Evolutionary conservation across 768 basidiomycete genomes (phyloP).

Genomic region (Pholiota conissans): DNA sequence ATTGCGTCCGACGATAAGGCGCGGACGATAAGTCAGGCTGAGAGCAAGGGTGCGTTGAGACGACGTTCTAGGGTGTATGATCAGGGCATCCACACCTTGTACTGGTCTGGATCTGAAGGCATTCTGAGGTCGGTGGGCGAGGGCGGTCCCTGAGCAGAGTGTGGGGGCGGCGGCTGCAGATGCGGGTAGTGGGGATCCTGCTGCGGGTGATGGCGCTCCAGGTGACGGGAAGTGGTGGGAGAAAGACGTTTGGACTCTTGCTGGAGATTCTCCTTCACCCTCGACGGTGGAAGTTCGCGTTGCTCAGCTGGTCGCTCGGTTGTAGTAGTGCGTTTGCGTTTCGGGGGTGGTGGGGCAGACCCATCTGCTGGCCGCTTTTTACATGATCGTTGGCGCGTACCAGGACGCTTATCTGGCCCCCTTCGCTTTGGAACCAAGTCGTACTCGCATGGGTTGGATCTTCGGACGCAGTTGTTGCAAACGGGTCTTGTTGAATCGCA

Average conservation of each 20-base stretch:
- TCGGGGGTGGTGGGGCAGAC: constrained; percentile 47
- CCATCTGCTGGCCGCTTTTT: constrained; percentile 73
- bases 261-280: constrained; percentile 40
- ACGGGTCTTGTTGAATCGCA: constrained; percentile 82
- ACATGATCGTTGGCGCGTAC: constrained; percentile 80
- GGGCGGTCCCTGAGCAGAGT: constrained; percentile 13
- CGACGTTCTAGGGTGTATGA: not conserved
- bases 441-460: constrained; percentile 78
- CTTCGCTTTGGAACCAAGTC: constrained; percentile 79
- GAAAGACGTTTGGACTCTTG: constrained; percentile 23
- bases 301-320: constrained; percentile 29
- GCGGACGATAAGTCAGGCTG: constrained; percentile 29
- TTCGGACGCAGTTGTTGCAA: constrained; percentile 80
- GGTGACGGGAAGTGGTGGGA: constrained; percentile 18
- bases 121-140: constrained; percentile 31
- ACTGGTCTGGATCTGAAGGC: constrained; percentile 24
- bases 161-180: constrained; percentile 16
- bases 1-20: constrained; percentile 28
- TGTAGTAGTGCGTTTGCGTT: constrained; percentile 48
- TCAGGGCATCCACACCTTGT: constrained; percentile 25
- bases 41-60: not conserved
- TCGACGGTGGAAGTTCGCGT: constrained; percentile 30
- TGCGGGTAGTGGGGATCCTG: constrained; percentile 12
- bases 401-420: constrained; percentile 85
- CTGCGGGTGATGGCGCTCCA: not conserved